These are phyloP conservation scores for Macrophomina phaseolina DNA, from an alignment of 2,329 filamentous ascomycete species.

Conservation along the genomic window DNA sequence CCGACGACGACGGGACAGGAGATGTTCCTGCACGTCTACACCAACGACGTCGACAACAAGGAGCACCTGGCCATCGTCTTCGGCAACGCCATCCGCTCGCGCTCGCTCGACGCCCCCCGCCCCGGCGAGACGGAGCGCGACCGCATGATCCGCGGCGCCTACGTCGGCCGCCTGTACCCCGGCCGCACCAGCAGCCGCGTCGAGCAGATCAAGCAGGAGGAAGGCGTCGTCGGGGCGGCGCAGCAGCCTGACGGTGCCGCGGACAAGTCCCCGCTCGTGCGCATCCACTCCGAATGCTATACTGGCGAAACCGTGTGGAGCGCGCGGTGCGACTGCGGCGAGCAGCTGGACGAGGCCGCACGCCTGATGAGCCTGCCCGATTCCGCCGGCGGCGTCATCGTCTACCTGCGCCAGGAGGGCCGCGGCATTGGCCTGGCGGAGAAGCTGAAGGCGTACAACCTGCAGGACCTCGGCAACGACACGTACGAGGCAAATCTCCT, in stretches of 20 bases:
- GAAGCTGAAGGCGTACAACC: constrained; percentile 97
- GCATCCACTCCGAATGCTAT: constrained; percentile 98
- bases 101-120: constrained; percentile 70
- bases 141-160: constrained; percentile 92
- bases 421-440: constrained; percentile 92
- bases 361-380: constrained; percentile 81
- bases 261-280: constrained; percentile 71
- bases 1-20: constrained; percentile 90
- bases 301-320: constrained; percentile 99
- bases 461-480: constrained; percentile 96
- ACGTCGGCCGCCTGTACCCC: constrained; percentile 84
- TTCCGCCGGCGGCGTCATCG: constrained; percentile 80
- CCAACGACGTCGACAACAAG: constrained; percentile 90
- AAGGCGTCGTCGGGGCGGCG: constrained; percentile 33
- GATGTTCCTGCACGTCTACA: constrained; percentile 96
- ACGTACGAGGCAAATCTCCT: constrained; percentile 95
- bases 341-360: constrained; percentile 95
- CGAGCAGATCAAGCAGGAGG: constrained; percentile 54
- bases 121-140: constrained; percentile 85
- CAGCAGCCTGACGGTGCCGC: constrained; percentile 33
- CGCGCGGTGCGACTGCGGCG: constrained; percentile 94
- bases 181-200: constrained; percentile 79
- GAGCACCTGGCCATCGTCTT: constrained; percentile 98
- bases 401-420: constrained; percentile 95
- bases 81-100: constrained; percentile 79